These are phyloP conservation scores for Beauveria sp. DNA, from an alignment of 2,329 filamentous ascomycete species.

Conservation along the genomic window DNA sequence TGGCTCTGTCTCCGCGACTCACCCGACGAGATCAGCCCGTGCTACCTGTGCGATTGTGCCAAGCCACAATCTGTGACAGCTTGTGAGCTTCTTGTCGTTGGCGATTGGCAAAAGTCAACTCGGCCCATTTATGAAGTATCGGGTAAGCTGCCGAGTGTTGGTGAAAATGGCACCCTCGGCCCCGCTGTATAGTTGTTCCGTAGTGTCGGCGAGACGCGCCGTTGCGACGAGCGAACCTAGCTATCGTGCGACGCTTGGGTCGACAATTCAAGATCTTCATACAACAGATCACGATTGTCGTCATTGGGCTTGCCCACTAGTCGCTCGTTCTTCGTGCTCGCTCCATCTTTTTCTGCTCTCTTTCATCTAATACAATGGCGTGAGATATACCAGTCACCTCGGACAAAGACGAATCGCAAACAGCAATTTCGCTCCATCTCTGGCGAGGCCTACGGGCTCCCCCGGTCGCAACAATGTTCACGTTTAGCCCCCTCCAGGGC, in stretches of 20 bases:
- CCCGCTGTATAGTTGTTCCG: slow-evolving; percentile 9
- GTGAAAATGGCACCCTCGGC: not conserved
- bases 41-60: not conserved
- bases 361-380: not conserved
- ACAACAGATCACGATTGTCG: not conserved
- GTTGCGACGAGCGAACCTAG: not conserved
- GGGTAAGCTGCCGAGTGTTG: not conserved
- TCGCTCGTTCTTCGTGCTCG: not conserved
- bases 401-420: not conserved
- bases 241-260: not conserved
- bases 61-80: not conserved
- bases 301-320: not conserved
- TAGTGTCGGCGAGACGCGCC: not conserved
- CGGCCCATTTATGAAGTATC: not conserved
- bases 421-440: not conserved
- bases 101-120: not conserved
- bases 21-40: no score
- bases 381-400: not conserved
- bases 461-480: slow-evolving; percentile 68
- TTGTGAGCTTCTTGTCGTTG: not conserved
- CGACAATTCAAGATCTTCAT: not conserved
- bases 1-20: no score
- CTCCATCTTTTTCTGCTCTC: no score
- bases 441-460: not conserved
- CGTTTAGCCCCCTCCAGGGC: slow-evolving; percentile 85